Conservation (phyloP, 345 rosid species). For the Sapria himalayana region DNA sequence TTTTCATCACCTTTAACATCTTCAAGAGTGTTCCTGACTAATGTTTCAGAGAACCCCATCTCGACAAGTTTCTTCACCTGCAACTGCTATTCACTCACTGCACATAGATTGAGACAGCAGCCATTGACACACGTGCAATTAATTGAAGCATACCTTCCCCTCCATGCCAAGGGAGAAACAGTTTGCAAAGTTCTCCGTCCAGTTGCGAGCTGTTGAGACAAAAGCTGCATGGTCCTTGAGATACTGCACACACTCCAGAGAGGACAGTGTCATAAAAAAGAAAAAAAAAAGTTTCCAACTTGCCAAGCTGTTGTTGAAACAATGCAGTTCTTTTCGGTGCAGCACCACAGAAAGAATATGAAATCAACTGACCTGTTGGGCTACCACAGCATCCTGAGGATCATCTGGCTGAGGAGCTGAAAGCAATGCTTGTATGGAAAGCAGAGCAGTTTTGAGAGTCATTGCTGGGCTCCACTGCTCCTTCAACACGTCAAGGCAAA, state of each 20-base stretch:
- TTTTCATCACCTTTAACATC: conserved; percentile 92
- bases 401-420: conserved; percentile 93
- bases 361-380: conserved; percentile 55
- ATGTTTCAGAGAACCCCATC: conserved; percentile 78
- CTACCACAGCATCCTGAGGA: conserved; percentile 99
- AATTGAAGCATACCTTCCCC: conserved; percentile 50
- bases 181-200: conserved; percentile 96
- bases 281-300: neutral
- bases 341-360: neutral
- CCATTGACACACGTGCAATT: neutral
- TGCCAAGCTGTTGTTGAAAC: neutral
- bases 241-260: conserved; percentile 31
- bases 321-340: neutral
- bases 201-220: conserved; percentile 80
- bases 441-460: conserved; percentile 91
- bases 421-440: conserved; percentile 81
- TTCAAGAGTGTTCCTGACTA: conserved; percentile 63
- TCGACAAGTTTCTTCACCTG: conserved; percentile 79
- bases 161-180: conserved; percentile 49
- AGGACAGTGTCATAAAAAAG: neutral
- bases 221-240: conserved; percentile 72
- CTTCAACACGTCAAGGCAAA: conserved; percentile 90
- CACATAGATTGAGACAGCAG: neutral
- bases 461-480: conserved; percentile 99
- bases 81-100: neutral